Conservation (phyloP, 2,329 filamentous ascomycete genomes). For the Ascochyta koolunga region DNA sequence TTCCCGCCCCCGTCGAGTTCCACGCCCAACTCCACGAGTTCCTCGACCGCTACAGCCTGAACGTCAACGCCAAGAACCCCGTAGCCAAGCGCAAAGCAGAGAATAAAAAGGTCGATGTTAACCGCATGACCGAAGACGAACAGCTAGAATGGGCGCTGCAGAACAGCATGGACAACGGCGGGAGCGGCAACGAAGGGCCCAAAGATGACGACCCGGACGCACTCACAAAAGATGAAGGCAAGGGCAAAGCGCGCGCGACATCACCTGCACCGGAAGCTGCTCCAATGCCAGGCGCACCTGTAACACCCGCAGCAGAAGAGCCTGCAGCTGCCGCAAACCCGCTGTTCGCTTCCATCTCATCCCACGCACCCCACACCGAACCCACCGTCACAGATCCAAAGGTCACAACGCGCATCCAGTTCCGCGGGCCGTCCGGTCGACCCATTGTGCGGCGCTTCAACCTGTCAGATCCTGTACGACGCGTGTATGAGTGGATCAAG, state of each 20-base stretch:
- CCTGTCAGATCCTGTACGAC: conserved; percentile 74
- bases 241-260: conserved; percentile 53
- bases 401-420: conserved; percentile 86
- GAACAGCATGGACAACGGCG: conserved; percentile 74
- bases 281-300: neutral
- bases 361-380: conserved; percentile 75
- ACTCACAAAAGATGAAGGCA: conserved; percentile 72
- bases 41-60: conserved; percentile 93
- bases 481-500: conserved; percentile 97
- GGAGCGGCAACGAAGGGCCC: conserved; percentile 46
- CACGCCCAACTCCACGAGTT: conserved; percentile 93
- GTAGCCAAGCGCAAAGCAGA: conserved; percentile 80
- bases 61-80: conserved; percentile 87
- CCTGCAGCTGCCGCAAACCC: conserved; percentile 45
- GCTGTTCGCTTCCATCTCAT: conserved; percentile 74
- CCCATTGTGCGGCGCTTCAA: conserved; percentile 87
- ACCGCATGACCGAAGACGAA: conserved; percentile 93
- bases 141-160: conserved; percentile 94
- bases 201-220: conserved; percentile 83
- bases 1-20: conserved; percentile 78
- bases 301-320: conserved; percentile 27
- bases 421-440: conserved; percentile 72
- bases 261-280: conserved; percentile 26
- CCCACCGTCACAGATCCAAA: conserved; percentile 70
- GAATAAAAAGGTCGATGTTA: conserved; percentile 74